These are phyloP conservation scores for Tetradesmus obliquus DNA, from an alignment of 139 green algal genomes.

Conservation along the genomic window DNA sequence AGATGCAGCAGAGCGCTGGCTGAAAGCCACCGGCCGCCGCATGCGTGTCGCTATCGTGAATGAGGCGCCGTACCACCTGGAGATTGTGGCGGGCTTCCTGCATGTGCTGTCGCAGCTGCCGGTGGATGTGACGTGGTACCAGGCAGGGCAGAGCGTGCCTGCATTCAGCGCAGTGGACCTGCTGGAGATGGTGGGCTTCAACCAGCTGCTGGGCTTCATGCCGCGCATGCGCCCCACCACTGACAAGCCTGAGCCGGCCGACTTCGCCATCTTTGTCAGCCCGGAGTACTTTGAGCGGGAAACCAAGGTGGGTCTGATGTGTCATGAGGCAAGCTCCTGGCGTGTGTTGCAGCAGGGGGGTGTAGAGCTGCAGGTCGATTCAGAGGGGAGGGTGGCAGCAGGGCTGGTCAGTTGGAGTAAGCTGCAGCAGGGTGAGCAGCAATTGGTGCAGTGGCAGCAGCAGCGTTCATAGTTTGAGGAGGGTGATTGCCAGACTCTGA, in stretches of 20 bases:
- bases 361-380: neutral
- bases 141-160: conserved; percentile 23
- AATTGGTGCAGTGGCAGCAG: too few species aligned
- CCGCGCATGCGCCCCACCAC: conserved; percentile 27
- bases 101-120: conserved; percentile 65
- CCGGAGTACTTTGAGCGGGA: conserved; percentile 47
- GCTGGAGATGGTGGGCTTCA: conserved; percentile 37
- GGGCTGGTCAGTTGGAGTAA: neutral
- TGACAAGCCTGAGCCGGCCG: neutral
- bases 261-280: conserved; percentile 47
- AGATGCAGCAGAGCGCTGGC: conserved; percentile 1
- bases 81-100: conserved; percentile 65
- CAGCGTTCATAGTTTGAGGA: too few species aligned
- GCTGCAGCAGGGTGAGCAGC: neutral
- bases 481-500: too few species aligned
- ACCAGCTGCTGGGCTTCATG: conserved; percentile 41
- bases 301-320: conserved; percentile 24
- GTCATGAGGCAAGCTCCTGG: neutral
- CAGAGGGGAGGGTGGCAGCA: neutral
- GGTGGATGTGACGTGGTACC: conserved; percentile 57
- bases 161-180: conserved; percentile 18
- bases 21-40: conserved; percentile 30
- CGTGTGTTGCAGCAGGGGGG: neutral
- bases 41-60: conserved; percentile 66
- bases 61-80: conserved; percentile 64